These are phyloP conservation scores for Tuber microsphaerosporum DNA, from an alignment of 495 filamentous ascomycete species.

Conservation along the genomic window DNA sequence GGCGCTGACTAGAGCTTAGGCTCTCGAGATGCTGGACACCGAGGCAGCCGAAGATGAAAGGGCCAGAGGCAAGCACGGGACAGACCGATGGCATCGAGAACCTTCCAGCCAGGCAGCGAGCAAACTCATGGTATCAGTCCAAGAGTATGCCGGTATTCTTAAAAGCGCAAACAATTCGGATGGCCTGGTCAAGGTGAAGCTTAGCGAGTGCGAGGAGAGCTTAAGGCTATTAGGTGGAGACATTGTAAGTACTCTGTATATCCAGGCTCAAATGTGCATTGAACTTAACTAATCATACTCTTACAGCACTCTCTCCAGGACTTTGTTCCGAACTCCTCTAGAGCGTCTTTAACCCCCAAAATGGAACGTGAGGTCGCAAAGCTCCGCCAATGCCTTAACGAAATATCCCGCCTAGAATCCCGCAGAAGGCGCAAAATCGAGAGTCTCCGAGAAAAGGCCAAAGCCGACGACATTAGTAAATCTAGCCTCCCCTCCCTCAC, in stretches of 20 bases:
- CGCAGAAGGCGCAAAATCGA: constrained; percentile 69
- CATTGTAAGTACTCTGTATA: constrained; percentile 45
- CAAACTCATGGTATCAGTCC: constrained; percentile 66
- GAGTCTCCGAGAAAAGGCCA: constrained; percentile 64
- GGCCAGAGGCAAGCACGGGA: constrained; percentile 72
- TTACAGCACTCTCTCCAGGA: constrained; percentile 47
- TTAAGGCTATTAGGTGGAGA: constrained; percentile 72
- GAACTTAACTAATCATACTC: constrained; percentile 9
- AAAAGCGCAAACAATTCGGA: constrained; percentile 78
- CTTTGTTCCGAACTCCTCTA: constrained; percentile 78
- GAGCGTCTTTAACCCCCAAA: constrained; percentile 66
- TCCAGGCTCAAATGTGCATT: not conserved
- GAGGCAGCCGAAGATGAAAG: constrained; percentile 78
- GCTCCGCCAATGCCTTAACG: constrained; percentile 69
- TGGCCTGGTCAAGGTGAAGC: constrained; percentile 67
- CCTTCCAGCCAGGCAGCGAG: constrained; percentile 61
- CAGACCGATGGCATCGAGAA: constrained; percentile 71
- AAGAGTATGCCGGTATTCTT: constrained; percentile 81
- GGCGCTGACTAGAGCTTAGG: constrained; percentile 34
- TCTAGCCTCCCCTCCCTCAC: constrained; percentile 12
- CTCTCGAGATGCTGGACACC: constrained; percentile 62
- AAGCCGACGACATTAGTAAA: constrained; percentile 80
- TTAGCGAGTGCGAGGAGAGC: constrained; percentile 64
- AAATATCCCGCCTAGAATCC: constrained; percentile 72
- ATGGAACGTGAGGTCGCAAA: constrained; percentile 70